phyloP scores from a whole-genome alignment of 257 asterid genomes.

The Lantana camara region DNA sequence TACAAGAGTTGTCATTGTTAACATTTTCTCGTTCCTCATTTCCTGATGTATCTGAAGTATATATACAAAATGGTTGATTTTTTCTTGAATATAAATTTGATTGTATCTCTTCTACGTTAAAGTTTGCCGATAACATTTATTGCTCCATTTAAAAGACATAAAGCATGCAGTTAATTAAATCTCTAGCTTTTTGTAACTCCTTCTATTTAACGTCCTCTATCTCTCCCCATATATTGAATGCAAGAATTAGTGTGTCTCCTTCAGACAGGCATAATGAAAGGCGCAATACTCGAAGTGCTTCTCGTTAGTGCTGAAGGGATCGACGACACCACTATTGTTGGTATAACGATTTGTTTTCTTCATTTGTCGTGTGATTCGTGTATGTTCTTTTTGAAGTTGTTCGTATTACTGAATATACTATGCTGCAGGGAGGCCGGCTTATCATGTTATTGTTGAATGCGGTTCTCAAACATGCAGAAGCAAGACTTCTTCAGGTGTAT shows the following conservation, averaged over 20 bases:
- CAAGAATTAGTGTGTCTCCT: not conserved
- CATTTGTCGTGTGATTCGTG: not conserved
- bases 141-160: constrained; percentile 12
- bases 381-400: not conserved
- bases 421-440: constrained; percentile 54
- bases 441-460: constrained; percentile 69
- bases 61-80: not conserved
- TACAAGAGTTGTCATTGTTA: not conserved
- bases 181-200: constrained; percentile 35
- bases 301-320: constrained; percentile 77
- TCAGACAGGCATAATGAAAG: constrained; percentile 44
- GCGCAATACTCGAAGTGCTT: constrained; percentile 76
- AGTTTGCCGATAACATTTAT: constrained; percentile 18
- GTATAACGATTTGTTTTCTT: constrained; percentile 30
- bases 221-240: constrained; percentile 20
- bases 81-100: not conserved
- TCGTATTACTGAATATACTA: not conserved
- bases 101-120: not conserved
- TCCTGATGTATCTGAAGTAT: not conserved
- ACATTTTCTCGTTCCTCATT: not conserved
- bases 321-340: constrained; percentile 38
- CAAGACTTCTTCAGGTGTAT: constrained; percentile 61
- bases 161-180: constrained; percentile 18
- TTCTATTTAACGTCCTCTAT: constrained; percentile 7
- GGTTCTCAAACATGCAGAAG: constrained; percentile 59